Percentiles rank a stretch among this genome's conserved stretches.
These are phyloP conservation scores for Eimeria necatrix DNA, from an alignment of 169 alveolate species.

Conservation along the genomic window DNA sequence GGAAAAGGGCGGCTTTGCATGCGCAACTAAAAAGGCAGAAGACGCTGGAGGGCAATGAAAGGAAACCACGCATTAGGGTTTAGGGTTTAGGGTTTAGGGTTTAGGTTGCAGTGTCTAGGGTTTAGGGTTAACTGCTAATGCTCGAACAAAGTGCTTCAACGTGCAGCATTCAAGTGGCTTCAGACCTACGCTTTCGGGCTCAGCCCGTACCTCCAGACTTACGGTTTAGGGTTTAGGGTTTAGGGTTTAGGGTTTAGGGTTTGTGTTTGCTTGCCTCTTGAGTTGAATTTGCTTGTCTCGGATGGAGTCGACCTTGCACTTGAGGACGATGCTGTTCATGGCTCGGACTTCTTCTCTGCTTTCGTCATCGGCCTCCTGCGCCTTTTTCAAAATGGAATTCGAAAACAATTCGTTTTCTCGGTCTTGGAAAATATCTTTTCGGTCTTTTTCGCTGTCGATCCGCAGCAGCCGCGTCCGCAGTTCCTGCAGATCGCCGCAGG, in stretches of 20 bases:
- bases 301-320: constrained; percentile 89
- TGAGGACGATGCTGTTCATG: constrained; percentile 89
- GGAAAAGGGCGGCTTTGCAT: no score
- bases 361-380: constrained; percentile 81
- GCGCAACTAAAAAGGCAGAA: no score
- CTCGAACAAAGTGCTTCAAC: no score
- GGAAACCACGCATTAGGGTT: no score
- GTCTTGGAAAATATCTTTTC: not conserved
- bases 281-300: constrained; percentile 88
- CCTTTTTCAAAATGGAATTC: constrained; percentile 40
- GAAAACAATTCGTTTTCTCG: not conserved
- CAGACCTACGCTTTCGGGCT: no score
- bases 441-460: constrained; percentile 29
- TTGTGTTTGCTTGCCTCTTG: constrained; percentile 71
- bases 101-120: no score
- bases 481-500: constrained; percentile 22
- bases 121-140: not conserved
- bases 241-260: no score
- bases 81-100: no score
- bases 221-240: no score
- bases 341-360: constrained; percentile 90
- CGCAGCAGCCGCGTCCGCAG: constrained; percentile 49
- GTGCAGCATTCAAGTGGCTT: no score
- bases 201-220: no score
- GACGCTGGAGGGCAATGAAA: no score